Conservation (phyloP, 2,329 filamentous ascomycete species). For the Colletotrichum agaves region DNA sequence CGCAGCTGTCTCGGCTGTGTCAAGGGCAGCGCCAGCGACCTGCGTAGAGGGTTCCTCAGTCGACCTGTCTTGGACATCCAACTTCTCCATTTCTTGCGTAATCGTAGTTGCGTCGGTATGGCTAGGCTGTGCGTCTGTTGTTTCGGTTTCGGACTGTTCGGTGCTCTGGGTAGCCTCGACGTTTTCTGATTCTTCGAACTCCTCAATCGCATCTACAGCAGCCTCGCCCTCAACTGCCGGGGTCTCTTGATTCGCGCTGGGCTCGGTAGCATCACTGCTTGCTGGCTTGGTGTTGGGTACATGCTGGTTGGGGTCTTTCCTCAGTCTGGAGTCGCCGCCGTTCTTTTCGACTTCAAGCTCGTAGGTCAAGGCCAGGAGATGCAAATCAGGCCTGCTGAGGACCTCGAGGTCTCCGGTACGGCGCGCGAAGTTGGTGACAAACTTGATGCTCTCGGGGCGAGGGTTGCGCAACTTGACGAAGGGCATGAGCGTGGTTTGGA, state of each 20-base stretch:
- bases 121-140: conserved; percentile 24
- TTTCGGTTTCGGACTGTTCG: conserved; percentile 28
- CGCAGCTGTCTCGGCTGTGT: conserved; percentile 1
- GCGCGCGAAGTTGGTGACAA: conserved; percentile 86
- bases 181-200: conserved; percentile 15
- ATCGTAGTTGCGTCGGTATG: conserved; percentile 3
- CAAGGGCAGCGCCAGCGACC: conserved; percentile 39
- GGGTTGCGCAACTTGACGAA: conserved; percentile 85
- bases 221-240: conserved; percentile 40
- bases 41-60: conserved; percentile 30
- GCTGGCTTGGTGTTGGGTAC: conserved; percentile 76
- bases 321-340: conserved; percentile 86
- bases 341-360: conserved; percentile 94
- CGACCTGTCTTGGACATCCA: conserved; percentile 33
- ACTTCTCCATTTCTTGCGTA: conserved; percentile 29
- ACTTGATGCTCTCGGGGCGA: conserved; percentile 78
- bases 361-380: conserved; percentile 89
- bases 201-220: not conserved
- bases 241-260: conserved; percentile 27
- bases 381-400: conserved; percentile 87
- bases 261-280: conserved; percentile 42
- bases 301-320: conserved; percentile 83
- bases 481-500: conserved; percentile 86
- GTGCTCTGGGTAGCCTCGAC: conserved; percentile 1
- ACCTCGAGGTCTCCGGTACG: conserved; percentile 91